Evolutionary conservation across 192 early-diverging fungal genomes (phyloP), one percentile per base, ranked within the genome.

Genomic region (Chytriomyces hyalinus): DNA sequence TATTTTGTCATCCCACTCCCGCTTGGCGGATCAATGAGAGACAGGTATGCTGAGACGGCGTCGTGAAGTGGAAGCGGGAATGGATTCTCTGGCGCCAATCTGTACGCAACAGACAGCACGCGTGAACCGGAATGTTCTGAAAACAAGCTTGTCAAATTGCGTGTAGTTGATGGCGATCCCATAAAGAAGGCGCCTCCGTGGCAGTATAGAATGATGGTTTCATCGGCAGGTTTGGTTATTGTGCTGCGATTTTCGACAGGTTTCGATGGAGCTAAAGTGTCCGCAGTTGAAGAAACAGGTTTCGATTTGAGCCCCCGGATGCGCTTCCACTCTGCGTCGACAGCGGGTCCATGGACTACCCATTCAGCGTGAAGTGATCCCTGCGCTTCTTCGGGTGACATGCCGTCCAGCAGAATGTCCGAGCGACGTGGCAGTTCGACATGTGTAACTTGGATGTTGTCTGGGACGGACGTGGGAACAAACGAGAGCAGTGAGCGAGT

Each of bases 51-150:
- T 0, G 74, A 72, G 44, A 84, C 78, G 49, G 74, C 78, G 66
- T 84, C 83, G 50, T 76, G 70, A 4, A 84, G 60, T 0, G 73
- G 73, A 13, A 73, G 45, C 0, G 83, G 83, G 49, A 80, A 84
- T 5, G 81, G 64, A 36, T 79, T 63, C 59, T 84, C 83, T 8
- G 83, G 83, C 8, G 83, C 78, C 4, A 80, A 66, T 4, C 83
- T 66, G 68, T 84, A 84, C 49, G 66, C 67, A 50, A 91, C 77
- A 22, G 84, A 84, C 5, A 81, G 59, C n/a, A 81, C 76, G 8
- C 67, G 71, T 3, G 49, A 73, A 5, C 61, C 47, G 46, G 51
- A 24, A 49, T 70, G 51, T 45, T 79, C 44, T 4, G 67, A 49
- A 49, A 82, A 79, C 43, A 70, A 20, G 36, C 68, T 72, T 7